Evolutionary conservation across 1,139 yeast species (phyloP).

Genomic region (Yamadazyma triangularis): DNA sequence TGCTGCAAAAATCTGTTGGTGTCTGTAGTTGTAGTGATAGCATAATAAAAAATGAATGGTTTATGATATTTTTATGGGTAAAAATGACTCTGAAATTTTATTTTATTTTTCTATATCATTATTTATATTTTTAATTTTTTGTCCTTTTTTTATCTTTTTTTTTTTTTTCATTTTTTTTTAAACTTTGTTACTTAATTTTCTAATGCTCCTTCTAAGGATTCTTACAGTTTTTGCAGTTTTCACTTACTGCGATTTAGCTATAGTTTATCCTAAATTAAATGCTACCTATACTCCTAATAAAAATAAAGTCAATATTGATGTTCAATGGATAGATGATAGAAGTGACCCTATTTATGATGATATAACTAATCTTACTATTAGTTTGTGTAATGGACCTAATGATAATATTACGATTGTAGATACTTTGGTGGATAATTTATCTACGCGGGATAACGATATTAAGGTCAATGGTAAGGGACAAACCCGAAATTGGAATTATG

Average conservation of each 20-base stretch:
- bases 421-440: neutral
- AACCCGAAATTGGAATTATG: constrained; percentile 5
- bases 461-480: constrained; percentile 2
- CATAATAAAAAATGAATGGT: no score
- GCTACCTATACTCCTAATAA: constrained; percentile 2
- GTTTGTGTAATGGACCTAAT: constrained; percentile 11
- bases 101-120: no score
- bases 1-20: no score
- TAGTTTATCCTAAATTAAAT: constrained; percentile 6
- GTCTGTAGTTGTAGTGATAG: no score
- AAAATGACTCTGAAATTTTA: no score
- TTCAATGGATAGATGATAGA: constrained; percentile 8
- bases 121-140: neutral
- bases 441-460: constrained; percentile 1
- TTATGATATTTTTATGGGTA: no score
- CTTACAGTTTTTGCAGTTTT: neutral
- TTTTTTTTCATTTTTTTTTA: constrained; percentile 1
- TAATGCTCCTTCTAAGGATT: no score
- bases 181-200: no score
- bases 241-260: constrained; percentile 3
- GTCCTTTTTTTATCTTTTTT: neutral
- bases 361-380: constrained; percentile 5
- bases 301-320: constrained; percentile 2
- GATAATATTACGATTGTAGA: constrained; percentile 6
- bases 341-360: constrained; percentile 4